phyloP scores from a whole-genome alignment of 148 eudicot species.

The Talinum fruticosum region DNA sequence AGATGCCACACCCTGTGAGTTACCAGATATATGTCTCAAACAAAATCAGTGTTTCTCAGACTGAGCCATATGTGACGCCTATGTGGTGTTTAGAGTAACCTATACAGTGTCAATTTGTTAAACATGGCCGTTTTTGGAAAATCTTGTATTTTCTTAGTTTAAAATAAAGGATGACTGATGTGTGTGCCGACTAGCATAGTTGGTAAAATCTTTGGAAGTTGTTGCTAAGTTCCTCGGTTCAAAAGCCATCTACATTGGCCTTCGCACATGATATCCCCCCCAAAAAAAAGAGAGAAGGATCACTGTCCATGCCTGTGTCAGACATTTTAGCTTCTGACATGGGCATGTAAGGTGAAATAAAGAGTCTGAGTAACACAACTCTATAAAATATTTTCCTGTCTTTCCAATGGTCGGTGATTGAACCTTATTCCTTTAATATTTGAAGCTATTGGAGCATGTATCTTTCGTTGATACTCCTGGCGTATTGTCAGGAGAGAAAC shows the following conservation, averaged over 20 bases:
- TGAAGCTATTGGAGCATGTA: conserved; percentile 67
- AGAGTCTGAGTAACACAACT: background rate
- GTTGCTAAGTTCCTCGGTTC: no score
- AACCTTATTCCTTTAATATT: background rate
- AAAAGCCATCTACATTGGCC: no score
- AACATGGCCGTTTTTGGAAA: background rate
- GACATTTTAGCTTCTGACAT: background rate
- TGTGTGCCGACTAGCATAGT: no score
- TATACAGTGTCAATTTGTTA: background rate
- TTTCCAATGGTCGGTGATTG: background rate
- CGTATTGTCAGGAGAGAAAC: conserved; percentile 82
- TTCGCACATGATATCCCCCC: no score
- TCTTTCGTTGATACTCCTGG: conserved; percentile 91
- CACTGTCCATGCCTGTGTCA: background rate
- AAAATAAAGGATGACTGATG: no score
- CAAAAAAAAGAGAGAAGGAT: no score
- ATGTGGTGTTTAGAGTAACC: background rate
- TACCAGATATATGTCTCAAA: background rate
- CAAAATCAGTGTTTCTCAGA: background rate
- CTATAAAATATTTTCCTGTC: background rate
- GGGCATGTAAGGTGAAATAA: background rate
- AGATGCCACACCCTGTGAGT: conserved; percentile 83
- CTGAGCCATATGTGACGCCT: background rate
- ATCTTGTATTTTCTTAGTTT: background rate
- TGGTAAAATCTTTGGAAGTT: no score